Evolutionary conservation across 1,284 basidiomycete genomes (phyloP), one percentile per base, ranked within the genome.

Genomic region (Abortiporus biennis): DNA sequence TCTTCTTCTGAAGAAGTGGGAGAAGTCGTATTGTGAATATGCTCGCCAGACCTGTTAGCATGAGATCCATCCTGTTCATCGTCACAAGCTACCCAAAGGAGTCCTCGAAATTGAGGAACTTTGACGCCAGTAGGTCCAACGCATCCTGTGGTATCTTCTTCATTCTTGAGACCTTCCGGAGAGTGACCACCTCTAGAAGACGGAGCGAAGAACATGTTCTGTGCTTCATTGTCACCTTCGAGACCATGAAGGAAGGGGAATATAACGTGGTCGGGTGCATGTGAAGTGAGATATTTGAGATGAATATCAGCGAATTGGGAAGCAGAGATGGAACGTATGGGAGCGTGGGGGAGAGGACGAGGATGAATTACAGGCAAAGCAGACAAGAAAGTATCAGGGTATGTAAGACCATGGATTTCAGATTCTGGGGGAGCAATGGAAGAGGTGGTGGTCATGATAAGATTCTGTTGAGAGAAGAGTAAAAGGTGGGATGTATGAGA

Each of bases 221-320:
- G 88, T 0, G 79, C 76, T 20, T 74, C 63, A 57, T 88, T 87
- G 48, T 81, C 72, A 51, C 85, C 82, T 54, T 92, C 88, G 57
- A 94, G 69, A 44, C 88, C 81, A 59, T 91, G 81, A 40, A 89
- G 63, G 69, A 93, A 88, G 21, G 91, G 84, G 62, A 92, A 88
- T 54, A 93, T 73, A 54, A 85, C 72, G 36, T 71, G 67, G 66
- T 91, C 88, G 1, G 84, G 82, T 3, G 85, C 76, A 58, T 88
- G 82, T 3, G 76, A 65, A 44, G 76, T 71, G 47, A 77, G 64
- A 52, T 86, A 76, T n/a, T 68, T 59, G 50, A 76, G 70, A 44
- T 85, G 80, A 44, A 90, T 65, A 31, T 67, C 58, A 2, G 76
- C 68, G 56, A 88, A 87, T 46, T 77, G 63, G 16, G 59, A 29